Base-by-base conservation (phyloP, 176 grass and related monocot species). In the Alopecurus myosuroides region DNA sequence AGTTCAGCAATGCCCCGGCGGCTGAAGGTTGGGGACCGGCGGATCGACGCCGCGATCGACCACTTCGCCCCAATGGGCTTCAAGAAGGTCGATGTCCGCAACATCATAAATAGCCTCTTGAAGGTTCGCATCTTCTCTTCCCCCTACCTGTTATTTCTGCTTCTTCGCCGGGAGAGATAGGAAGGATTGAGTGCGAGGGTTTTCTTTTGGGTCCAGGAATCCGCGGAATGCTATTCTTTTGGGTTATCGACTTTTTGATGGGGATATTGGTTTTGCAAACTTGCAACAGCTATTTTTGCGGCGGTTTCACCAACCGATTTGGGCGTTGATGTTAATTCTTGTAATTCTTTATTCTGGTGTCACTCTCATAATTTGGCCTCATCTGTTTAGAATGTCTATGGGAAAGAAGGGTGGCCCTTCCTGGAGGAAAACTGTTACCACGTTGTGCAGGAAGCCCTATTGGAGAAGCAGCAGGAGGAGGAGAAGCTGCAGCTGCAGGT, bases 391-490 rank as follows among this genome's bases (percentile, higher is more conserved):
- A 44, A 42, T 25, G 37, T 51, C 30, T 51, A 68, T 17, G 78
- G 78, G 61, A 26, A 25, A 0, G 44, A 81, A 4, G 78, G 44
- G 42, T 81, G 78, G 78, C 11, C 29, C 19, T 81, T 81, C 19
- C 44, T 81, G 78, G 78, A 81, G 61, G 78, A 67, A 17, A 31
- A 18, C 20, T n/a, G 44, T 13, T 81, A 81, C 78, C 42, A 14
- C 20, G 78, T 68, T 2, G 78, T 81, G 29, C 78, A 81, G 29
- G 78, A 81, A 9, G 78, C 62, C 3, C 78, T 81, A 42, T 81
- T 81, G 30, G 78, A 81, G 44, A 67, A 67, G 58, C 39, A 79
- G 77, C 17, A 79, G 25, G 15, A 45, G 42, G 60, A 66, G 30
- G 20, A 50, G 12, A 25, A 60, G 53, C 55, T 41, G n/a, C 76